A percentile compares a stretch with the other conserved stretches of the same genome.
These are phyloP conservation scores for Tricholomella constricta DNA, from an alignment of 768 basidiomycete genomes.

Conservation along the genomic window DNA sequence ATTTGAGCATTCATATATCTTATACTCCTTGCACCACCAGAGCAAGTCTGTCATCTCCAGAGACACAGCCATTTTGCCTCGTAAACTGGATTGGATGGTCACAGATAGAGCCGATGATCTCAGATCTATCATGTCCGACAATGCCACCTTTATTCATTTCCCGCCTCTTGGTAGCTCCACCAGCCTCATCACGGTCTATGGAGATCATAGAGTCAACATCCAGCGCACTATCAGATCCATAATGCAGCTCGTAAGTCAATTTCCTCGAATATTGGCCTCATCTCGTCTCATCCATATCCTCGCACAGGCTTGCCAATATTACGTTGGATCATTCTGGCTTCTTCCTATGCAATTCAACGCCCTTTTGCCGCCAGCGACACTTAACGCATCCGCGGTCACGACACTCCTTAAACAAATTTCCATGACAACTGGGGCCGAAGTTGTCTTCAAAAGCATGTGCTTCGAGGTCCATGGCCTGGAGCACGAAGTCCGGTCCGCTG, in stretches of 20 bases:
- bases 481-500: conserved; percentile 84
- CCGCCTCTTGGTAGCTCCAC: conserved; percentile 91
- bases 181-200: conserved; percentile 91
- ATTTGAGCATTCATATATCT: conserved; percentile 6
- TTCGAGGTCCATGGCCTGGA: conserved; percentile 97
- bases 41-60: conserved; percentile 87
- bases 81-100: conserved; percentile 98
- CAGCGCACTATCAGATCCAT: conserved; percentile 91
- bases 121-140: conserved; percentile 92
- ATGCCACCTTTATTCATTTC: conserved; percentile 93
- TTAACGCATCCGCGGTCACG: conserved; percentile 82
- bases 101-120: conserved; percentile 95
- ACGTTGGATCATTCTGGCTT: conserved; percentile 97
- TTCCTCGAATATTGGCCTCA: background rate
- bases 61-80: conserved; percentile 91
- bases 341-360: conserved; percentile 93
- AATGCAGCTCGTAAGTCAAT: conserved; percentile 83
- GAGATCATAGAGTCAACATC: conserved; percentile 92
- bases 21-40: conserved; percentile 39
- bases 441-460: conserved; percentile 96
- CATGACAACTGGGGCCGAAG: conserved; percentile 84
- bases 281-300: conserved; percentile 13
- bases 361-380: conserved; percentile 76
- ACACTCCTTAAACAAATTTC: conserved; percentile 87
- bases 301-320: conserved; percentile 86